phyloP scores from a whole-genome alignment of 495 filamentous ascomycete genomes.

The Glarea lozoyensis region DNA sequence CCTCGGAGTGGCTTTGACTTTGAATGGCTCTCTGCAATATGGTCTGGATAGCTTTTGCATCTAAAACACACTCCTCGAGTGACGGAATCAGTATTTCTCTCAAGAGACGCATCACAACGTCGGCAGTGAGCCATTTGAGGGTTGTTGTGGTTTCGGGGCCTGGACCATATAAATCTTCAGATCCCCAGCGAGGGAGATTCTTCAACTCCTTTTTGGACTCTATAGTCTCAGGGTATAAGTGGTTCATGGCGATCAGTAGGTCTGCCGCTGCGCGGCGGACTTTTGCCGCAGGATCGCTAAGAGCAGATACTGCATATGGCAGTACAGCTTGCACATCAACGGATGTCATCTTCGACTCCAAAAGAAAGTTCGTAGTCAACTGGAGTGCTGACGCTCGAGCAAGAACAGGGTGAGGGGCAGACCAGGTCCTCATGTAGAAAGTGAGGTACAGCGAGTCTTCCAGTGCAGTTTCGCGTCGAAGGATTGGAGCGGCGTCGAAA shows the following conservation, averaged over 20 bases:
- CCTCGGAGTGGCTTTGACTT: conserved; percentile 26
- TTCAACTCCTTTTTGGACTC: conserved; percentile 19
- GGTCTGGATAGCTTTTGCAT: conserved; percentile 52
- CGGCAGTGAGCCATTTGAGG: conserved; percentile 49
- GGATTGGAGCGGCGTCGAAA: conserved; percentile 49
- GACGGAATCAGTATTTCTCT: conserved; percentile 54
- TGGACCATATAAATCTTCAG: conserved; percentile 48
- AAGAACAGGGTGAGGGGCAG: conserved; percentile 55
- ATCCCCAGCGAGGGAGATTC: conserved; percentile 35
- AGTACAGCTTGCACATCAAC: conserved; percentile 68
- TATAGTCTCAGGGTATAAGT: conserved; percentile 19
- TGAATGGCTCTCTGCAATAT: conserved; percentile 50
- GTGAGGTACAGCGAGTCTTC: conserved; percentile 60
- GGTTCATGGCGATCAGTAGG: conserved; percentile 41
- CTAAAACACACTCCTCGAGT: conserved; percentile 76
- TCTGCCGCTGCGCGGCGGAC: conserved; percentile 69
- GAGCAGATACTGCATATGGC: conserved; percentile 64
- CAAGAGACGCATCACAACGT: conserved; percentile 51
- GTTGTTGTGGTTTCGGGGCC: conserved; percentile 36
- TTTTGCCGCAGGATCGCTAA: conserved; percentile 62
- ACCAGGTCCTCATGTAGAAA: conserved; percentile 70
- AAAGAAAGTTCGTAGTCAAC: conserved; percentile 43
- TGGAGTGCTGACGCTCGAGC: conserved; percentile 60
- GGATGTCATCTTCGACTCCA: conserved; percentile 32
- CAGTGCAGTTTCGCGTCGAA: conserved; percentile 44